Base-by-base conservation (phyloP, 2,329 filamentous ascomycete species). In the Hymenoscyphus salicellus region DNA sequence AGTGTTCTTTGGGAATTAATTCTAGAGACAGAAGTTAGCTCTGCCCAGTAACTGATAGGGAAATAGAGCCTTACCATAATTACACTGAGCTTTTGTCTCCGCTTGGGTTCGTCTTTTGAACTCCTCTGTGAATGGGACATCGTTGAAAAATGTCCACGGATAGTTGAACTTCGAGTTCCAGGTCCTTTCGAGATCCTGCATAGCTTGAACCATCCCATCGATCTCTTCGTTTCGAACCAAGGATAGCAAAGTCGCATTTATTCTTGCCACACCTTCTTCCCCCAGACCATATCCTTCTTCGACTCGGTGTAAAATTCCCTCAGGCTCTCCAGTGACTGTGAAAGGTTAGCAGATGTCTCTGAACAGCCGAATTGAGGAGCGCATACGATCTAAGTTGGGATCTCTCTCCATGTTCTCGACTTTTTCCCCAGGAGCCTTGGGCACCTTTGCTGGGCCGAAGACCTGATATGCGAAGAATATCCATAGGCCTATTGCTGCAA, bases 131-230 rank as follows among this genome's bases (percentile, higher is more conserved):
- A 99, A 99, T 17, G 92, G 91, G 61, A 91, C 89, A 75, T 99
- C 94, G 79, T 99, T 99, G 84, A 99, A 96, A 78, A 99, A 99
- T 8, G 93, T 97, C 92, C 95, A 99, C 0, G 95, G 95, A 76
- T 99, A 99, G 81, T 99, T 99, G 86, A 98, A 99, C 76, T 99
- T 99, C 82, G 87, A 83, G 75, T 99, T 99, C 93, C 93, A 99
- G 0, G 94, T 98, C 70, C 90, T 82, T 80, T 99, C 95, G 66
- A 99, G 83, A 75, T 99, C 94, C 63, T 79, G 79, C 92, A 99
- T 99, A 30, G 93, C 92, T 75, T 89, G 86, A 30, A 98, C 81
- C 82, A 99, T 90, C 57, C 89, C 91, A 26, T 87, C 80, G 32
- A 97, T 80, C 81, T 99, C 95, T 75, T 91, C 88, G 75, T 99